Evolutionary conservation across 495 filamentous ascomycete species (phyloP).

Genomic region (Achaetomiella virescens): DNA sequence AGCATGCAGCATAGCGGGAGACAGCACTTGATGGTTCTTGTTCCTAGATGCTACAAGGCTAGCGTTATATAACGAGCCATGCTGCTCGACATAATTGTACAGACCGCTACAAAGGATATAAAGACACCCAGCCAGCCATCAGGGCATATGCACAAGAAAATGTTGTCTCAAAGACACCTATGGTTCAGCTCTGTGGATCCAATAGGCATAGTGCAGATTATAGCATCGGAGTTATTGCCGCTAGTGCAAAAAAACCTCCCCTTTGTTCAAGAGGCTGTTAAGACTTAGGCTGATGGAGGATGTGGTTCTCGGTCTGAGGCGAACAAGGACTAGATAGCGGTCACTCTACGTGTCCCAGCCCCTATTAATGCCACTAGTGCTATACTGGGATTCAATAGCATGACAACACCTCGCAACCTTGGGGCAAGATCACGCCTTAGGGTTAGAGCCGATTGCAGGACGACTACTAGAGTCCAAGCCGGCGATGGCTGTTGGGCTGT

Average conservation of each 20-base stretch:
- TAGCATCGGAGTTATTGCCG: background rate
- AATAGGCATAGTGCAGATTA: background rate
- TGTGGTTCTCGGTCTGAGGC: background rate
- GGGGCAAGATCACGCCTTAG: background rate
- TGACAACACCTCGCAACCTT: background rate
- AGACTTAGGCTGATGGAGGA: background rate
- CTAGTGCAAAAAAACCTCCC: background rate
- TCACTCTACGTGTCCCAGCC: background rate
- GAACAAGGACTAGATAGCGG: background rate
- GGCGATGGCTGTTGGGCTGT: background rate
- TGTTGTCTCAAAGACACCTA: background rate
- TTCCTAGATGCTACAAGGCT: background rate
- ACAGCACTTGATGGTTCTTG: background rate
- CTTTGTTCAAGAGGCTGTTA: background rate
- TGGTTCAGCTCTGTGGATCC: background rate
- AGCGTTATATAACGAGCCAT: background rate
- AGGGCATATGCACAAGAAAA: background rate
- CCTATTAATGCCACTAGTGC: background rate
- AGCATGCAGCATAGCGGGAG: background rate
- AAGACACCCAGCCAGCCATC: background rate
- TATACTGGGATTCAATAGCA: background rate
- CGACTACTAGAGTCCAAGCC: background rate
- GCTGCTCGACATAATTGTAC: background rate
- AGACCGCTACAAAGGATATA: background rate
- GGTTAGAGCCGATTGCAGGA: background rate